Conservation (phyloP, 768 basidiomycete genomes). For the Suillus decipiens region DNA sequence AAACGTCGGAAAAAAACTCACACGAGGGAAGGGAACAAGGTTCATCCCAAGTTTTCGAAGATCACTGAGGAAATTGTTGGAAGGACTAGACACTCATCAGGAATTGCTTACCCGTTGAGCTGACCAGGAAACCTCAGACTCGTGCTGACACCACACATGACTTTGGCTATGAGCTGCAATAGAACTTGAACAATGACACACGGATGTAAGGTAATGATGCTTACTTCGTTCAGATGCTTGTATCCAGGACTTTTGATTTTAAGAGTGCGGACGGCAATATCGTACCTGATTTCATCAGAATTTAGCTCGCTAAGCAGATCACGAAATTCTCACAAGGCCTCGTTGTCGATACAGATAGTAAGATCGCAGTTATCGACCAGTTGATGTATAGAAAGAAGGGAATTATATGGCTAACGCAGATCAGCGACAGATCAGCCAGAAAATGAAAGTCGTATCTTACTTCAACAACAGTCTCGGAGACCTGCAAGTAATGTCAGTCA, state of each 20-base stretch:
- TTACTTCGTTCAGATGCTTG: constrained; percentile 67
- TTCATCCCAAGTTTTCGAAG: constrained; percentile 92
- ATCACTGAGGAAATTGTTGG: constrained; percentile 48
- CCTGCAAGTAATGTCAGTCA: constrained; percentile 24
- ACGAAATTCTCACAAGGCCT: constrained; percentile 61
- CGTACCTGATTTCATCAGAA: constrained; percentile 51
- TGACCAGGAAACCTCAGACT: constrained; percentile 93
- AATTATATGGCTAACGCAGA: constrained; percentile 70
- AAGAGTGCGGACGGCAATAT: constrained; percentile 65
- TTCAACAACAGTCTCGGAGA: constrained; percentile 58
- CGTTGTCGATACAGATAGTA: constrained; percentile 85
- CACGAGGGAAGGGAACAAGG: constrained; percentile 94
- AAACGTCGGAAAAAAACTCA: constrained; percentile 34
- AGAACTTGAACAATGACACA: neutral
- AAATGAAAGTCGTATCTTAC: constrained; percentile 25
- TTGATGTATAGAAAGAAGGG: constrained; percentile 82
- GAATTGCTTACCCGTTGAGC: constrained; percentile 68
- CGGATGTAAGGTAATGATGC: constrained; percentile 18
- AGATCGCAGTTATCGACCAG: constrained; percentile 87
- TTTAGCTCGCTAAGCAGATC: neutral
- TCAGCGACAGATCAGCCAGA: constrained; percentile 12
- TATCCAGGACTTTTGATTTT: constrained; percentile 68
- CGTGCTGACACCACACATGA: constrained; percentile 95
- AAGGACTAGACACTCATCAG: neutral
- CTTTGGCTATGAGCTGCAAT: constrained; percentile 70